Conservation (phyloP, 352 stramenopile genomes). For the Pythium utonaiense region DNA sequence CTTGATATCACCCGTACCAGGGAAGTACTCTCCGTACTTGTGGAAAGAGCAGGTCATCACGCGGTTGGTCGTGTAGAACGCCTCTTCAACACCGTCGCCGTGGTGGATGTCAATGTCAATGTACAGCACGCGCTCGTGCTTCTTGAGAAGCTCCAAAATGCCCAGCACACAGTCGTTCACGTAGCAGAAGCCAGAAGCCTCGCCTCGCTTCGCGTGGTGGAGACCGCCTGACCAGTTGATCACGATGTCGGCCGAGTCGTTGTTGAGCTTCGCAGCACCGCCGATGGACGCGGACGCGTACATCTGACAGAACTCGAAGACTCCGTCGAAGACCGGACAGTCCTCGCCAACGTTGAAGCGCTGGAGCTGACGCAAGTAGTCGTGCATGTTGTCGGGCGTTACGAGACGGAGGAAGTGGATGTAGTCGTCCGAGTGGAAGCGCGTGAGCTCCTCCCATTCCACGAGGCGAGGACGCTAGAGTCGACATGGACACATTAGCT, state of each 20-base stretch:
- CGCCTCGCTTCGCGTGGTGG: constrained; percentile 98
- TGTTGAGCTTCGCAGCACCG: constrained; percentile 97
- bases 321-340: constrained; percentile 98
- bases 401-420: constrained; percentile 96
- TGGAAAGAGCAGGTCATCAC: constrained; percentile 99
- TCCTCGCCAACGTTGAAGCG: constrained; percentile 96
- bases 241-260: constrained; percentile 93
- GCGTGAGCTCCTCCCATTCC: constrained; percentile 95
- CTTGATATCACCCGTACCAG: constrained; percentile 93
- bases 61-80: constrained; percentile 95
- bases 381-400: constrained; percentile 92
- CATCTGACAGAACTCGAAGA: constrained; percentile 98
- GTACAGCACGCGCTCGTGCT: constrained; percentile 96
- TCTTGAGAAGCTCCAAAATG: constrained; percentile 98
- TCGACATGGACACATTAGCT: constrained; percentile 2
- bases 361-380: constrained; percentile 93
- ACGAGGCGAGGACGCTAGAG: constrained; percentile 91
- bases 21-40: constrained; percentile 99
- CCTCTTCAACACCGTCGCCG: constrained; percentile 97
- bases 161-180: constrained; percentile 99
- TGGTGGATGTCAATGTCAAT: constrained; percentile 99
- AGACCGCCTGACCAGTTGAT: constrained; percentile 98
- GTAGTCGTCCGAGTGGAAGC: constrained; percentile 98
- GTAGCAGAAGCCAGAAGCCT: constrained; percentile 96
- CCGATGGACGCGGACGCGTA: constrained; percentile 67